Percentiles rank a stretch among this genome's conserved stretches.
Conservation (phyloP, 805 yeast genomes). For the Cyberlindnera galapagoensis region DNA sequence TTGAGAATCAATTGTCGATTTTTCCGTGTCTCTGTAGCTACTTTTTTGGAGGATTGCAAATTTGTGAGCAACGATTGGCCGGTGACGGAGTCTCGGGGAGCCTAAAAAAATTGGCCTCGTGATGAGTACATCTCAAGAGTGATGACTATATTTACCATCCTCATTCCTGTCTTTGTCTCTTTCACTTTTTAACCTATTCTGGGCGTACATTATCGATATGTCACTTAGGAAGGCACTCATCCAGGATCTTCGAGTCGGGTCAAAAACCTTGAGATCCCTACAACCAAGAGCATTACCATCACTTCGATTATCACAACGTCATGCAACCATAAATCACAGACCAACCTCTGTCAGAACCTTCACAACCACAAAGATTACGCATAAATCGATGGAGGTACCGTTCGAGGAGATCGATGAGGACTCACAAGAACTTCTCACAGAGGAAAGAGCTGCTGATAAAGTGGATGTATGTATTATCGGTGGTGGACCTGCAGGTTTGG, state of each 20-base stretch:
- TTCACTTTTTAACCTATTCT: neutral
- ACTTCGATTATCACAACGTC: neutral
- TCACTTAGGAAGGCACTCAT: neutral
- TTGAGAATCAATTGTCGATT: too few species aligned
- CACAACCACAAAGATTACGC: conserved; percentile 1
- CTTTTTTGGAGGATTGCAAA: conserved; percentile 7
- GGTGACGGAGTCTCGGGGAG: conserved; percentile 1
- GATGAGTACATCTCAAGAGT: too few species aligned
- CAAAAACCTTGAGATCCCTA: too few species aligned
- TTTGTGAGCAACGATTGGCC: conserved; percentile 13
- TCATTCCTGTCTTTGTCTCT: neutral
- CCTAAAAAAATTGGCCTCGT: too few species aligned
- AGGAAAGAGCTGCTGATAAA: conserved; percentile 73
- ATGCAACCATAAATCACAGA: neutral
- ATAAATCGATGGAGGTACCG: conserved; percentile 21
- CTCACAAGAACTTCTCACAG: conserved; percentile 39
- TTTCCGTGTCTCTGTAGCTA: too few species aligned
- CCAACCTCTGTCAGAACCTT: conserved; percentile 3
- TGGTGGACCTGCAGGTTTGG: conserved; percentile 96
- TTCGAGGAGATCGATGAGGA: conserved; percentile 32
- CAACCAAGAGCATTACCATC: too few species aligned
- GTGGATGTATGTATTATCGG: conserved; percentile 96
- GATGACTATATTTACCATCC: too few species aligned
- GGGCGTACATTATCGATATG: too few species aligned
- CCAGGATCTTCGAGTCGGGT: neutral